Conservation (phyloP, 208 protist species). For the Crithidia expoeki region DNA sequence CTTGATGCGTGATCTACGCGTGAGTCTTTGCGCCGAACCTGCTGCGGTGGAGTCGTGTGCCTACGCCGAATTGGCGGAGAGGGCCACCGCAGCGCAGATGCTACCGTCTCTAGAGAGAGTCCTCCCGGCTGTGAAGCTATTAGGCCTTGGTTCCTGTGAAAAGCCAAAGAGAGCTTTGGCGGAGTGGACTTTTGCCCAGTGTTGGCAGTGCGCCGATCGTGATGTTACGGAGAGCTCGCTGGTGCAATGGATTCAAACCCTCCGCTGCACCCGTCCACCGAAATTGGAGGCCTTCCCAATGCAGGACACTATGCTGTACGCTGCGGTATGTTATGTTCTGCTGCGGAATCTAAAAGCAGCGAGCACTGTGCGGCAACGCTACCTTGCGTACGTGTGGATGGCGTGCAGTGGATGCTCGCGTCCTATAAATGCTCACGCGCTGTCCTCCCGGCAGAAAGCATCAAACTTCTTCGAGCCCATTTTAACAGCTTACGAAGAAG, state of each 20-base stretch:
- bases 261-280: neutral
- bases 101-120: neutral
- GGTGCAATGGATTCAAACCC: constrained; percentile 15
- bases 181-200: constrained; percentile 18
- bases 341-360: neutral
- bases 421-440: neutral
- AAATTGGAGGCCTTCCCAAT: neutral
- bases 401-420: constrained; percentile 7
- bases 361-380: constrained; percentile 14
- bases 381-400: constrained; percentile 15
- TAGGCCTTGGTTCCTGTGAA: neutral
- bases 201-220: constrained; percentile 20
- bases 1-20: neutral
- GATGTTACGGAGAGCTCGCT: constrained; percentile 24
- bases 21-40: neutral
- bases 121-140: neutral
- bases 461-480: neutral
- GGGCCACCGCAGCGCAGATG: constrained; percentile 2
- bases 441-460: neutral
- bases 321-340: constrained; percentile 7
- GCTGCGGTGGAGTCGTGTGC: neutral
- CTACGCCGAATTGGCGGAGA: constrained; percentile 9
- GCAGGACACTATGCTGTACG: constrained; percentile 8
- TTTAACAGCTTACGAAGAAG: neutral
- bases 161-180: neutral